Conservation (phyloP, 1,139 yeast genomes). For the Magnusiomyces sp. region DNA sequence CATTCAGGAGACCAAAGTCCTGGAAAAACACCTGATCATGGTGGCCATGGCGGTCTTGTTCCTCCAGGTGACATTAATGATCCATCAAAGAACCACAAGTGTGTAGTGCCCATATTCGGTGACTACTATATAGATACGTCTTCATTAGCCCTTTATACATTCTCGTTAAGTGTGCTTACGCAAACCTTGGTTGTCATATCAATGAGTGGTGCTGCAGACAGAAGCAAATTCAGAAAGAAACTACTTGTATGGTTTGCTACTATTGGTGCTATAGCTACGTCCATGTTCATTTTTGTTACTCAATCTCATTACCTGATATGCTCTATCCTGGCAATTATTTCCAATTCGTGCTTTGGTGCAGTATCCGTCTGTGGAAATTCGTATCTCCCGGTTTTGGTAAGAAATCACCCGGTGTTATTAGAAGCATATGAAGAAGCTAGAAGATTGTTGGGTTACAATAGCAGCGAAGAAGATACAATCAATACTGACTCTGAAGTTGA, state of each 20-base stretch:
- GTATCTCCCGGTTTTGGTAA: slow-evolving; percentile 48
- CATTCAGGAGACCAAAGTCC: not conserved
- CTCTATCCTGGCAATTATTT: slow-evolving; percentile 47
- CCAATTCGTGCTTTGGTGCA: slow-evolving; percentile 64
- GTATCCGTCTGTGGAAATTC: slow-evolving; percentile 73
- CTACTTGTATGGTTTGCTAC: slow-evolving; percentile 47
- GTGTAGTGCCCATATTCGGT: slow-evolving; percentile 43
- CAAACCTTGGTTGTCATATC: slow-evolving; percentile 60
- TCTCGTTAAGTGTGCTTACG: slow-evolving; percentile 52
- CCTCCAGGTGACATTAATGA: slow-evolving; percentile 14
- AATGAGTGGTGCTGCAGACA: slow-evolving; percentile 58
- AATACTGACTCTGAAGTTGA: too few relatives aligned
- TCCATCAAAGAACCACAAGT: slow-evolving; percentile 23
- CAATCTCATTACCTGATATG: slow-evolving; percentile 45
- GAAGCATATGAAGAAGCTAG: slow-evolving; percentile 7
- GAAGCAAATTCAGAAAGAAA: slow-evolving; percentile 45
- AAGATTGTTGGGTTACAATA: not conserved
- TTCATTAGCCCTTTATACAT: slow-evolving; percentile 59
- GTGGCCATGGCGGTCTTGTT: slow-evolving; percentile 2
- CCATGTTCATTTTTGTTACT: slow-evolving; percentile 37
- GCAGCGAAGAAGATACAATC: not conserved
- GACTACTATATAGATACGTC: slow-evolving; percentile 49
- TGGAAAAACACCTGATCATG: not conserved
- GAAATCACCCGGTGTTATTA: slow-evolving; percentile 26
- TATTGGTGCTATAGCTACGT: slow-evolving; percentile 46